Evolutionary conservation across 2,329 filamentous ascomycete species (phyloP).

Genomic region (Penicillium verrucosum): DNA sequence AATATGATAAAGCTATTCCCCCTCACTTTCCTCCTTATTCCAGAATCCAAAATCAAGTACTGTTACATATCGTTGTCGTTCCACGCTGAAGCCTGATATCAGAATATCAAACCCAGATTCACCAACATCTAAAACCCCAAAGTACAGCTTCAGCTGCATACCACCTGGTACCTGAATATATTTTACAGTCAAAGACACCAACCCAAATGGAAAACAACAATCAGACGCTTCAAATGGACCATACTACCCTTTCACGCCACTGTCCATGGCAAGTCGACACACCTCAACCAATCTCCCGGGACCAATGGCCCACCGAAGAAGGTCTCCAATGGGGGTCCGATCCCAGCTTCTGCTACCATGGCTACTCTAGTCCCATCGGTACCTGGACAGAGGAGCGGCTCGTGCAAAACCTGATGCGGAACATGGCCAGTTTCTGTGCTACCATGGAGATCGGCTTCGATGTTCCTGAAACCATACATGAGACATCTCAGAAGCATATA

Average conservation of each 20-base stretch:
- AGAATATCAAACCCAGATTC: not conserved
- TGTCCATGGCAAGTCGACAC: not conserved
- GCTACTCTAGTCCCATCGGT: constrained; percentile 21
- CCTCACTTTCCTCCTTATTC: not conserved
- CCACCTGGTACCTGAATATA: too few relatives aligned
- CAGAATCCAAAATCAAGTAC: not conserved
- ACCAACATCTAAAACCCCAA: not conserved
- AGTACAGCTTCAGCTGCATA: not conserved
- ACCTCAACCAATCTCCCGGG: constrained; percentile 1
- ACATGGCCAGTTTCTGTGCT: constrained; percentile 16
- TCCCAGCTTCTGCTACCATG: constrained; percentile 23
- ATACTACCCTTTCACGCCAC: not conserved
- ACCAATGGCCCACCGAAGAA: constrained; percentile 8
- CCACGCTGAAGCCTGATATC: not conserved
- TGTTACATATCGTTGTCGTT: not conserved
- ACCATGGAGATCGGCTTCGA: constrained; percentile 13
- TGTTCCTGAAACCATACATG: not conserved
- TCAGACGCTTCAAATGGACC: not conserved
- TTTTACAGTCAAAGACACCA: not conserved
- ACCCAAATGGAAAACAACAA: not conserved
- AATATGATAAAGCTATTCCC: not conserved
- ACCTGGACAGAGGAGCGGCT: constrained; percentile 23
- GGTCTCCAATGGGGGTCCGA: constrained; percentile 24
- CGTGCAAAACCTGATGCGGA: constrained; percentile 20
- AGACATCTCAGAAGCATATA: not conserved